Evolutionary conservation across 345 rosid species (phyloP), one percentile per base, ranked within the genome.

Genomic region (Euphorbia peplus): DNA sequence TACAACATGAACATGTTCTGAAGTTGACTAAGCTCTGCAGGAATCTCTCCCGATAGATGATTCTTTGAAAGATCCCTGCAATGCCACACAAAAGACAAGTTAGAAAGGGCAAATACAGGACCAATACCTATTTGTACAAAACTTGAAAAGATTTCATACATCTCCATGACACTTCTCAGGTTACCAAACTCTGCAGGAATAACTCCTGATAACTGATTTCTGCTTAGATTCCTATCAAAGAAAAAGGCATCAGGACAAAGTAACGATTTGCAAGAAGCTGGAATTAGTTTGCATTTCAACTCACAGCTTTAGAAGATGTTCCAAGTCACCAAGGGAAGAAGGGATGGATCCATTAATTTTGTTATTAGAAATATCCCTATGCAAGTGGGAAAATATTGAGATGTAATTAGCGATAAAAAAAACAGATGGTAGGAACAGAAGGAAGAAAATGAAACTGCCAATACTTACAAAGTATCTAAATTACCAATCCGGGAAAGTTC

Each of bases 291-390:
- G 42, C 24, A 44, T 71, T 5, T 53, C 64, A 63, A 76, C 91
- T 85, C 63, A 95, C 99, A 95, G 79, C 86, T 90, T 91, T 30
- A 90, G 83, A 70, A 95, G 93, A 78, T 95, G 99, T 76, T 95
- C 99, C 79, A 95, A 81, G 79, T 91, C 98, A 68, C 99, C 98
- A 19, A 95, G 85, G 32, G 99, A 82, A 75, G 96, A 78, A 71
- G 99, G 99, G 63, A 95, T 90, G 39, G 73, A 79, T 52, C 98
- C 99, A 73, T 65, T 82, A 60, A 95, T 89, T 73, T 86, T 84
- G 85, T 95, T 91, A 66, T 82, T 72, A 35, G 98, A 95, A 63
- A 95, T 80, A 76, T 95, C 99, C 85, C 99, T 95, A 74, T 28
- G 61, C 53, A 73, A 6, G 44, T 28, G 19, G 64, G 6, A 8